These are phyloP conservation scores for Lasiosphaeria ovina DNA, from an alignment of 495 filamentous ascomycete genomes.

Conservation along the genomic window DNA sequence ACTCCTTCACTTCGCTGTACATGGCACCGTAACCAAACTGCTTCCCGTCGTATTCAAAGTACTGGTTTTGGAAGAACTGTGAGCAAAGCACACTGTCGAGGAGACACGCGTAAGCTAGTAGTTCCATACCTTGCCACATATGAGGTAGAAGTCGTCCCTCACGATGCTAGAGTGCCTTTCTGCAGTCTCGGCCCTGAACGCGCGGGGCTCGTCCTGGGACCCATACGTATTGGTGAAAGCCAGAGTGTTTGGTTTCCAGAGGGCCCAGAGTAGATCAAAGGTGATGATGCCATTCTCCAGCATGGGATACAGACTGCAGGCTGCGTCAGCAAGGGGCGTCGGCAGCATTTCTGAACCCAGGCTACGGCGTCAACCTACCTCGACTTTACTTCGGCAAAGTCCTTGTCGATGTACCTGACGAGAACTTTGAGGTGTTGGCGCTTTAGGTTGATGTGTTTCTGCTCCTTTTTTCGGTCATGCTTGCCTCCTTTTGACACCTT, in stretches of 20 bases:
- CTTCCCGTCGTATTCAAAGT: constrained; percentile 81
- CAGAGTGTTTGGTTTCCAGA: constrained; percentile 88
- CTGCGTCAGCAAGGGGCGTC: neutral
- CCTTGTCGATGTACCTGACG: constrained; percentile 75
- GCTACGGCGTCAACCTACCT: constrained; percentile 22
- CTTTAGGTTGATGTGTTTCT: constrained; percentile 67
- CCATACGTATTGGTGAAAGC: constrained; percentile 81
- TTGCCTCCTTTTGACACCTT: constrained; percentile 46
- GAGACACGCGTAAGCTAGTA: neutral
- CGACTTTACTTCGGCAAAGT: constrained; percentile 76
- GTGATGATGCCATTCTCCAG: constrained; percentile 83
- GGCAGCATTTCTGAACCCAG: neutral
- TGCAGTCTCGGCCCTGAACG: constrained; percentile 85
- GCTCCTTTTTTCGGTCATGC: constrained; percentile 56
- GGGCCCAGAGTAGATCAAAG: constrained; percentile 85
- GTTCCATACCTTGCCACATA: constrained; percentile 69
- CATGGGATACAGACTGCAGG: constrained; percentile 68
- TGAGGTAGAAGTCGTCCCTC: constrained; percentile 74
- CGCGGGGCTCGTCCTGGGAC: constrained; percentile 74
- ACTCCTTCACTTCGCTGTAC: constrained; percentile 71
- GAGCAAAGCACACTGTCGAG: constrained; percentile 1
- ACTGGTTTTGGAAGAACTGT: constrained; percentile 25
- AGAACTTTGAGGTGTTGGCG: constrained; percentile 71
- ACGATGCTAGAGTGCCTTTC: constrained; percentile 70
- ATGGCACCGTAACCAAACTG: constrained; percentile 53